phyloP scores from a whole-genome alignment of 1,139 yeast species.

The Nakaseomyces kungkrabaensis region DNA sequence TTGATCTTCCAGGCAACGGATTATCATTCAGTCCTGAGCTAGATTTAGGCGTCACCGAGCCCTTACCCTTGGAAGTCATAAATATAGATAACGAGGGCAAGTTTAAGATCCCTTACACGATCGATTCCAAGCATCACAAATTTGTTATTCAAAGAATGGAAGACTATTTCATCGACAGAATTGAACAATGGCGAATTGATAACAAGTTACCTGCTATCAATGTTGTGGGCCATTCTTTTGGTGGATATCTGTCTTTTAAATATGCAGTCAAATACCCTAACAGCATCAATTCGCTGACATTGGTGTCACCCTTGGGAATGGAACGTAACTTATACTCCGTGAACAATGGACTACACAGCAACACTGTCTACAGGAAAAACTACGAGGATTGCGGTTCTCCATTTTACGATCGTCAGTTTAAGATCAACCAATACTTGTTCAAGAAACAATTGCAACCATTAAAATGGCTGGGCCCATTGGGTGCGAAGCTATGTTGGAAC shows the following conservation, averaged over 20 bases:
- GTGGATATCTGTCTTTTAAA: constrained; percentile 75
- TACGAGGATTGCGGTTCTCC: constrained; percentile 17
- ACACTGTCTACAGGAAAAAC: constrained; percentile 12
- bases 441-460: constrained; percentile 36
- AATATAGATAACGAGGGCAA: constrained; percentile 6
- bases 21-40: constrained; percentile 16
- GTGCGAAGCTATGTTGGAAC: constrained; percentile 42
- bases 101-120: constrained; percentile 10
- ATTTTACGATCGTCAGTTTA: constrained; percentile 18
- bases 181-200: constrained; percentile 67
- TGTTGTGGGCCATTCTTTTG: constrained; percentile 80
- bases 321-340: constrained; percentile 62
- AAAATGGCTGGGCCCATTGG: constrained; percentile 46
- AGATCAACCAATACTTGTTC: constrained; percentile 22
- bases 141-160: constrained; percentile 39
- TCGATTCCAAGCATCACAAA: constrained; percentile 11
- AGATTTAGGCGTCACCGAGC: constrained; percentile 7
- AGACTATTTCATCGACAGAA: constrained; percentile 62
- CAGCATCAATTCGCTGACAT: constrained; percentile 47
- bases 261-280: constrained; percentile 67
- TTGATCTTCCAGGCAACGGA: constrained; percentile 82
- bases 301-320: constrained; percentile 84
- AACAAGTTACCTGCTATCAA: constrained; percentile 50
- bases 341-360: constrained; percentile 31
- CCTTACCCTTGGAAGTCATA: constrained; percentile 10